Conservation (phyloP, 768 basidiomycete genomes). For the Gymnopilus dilepis region DNA sequence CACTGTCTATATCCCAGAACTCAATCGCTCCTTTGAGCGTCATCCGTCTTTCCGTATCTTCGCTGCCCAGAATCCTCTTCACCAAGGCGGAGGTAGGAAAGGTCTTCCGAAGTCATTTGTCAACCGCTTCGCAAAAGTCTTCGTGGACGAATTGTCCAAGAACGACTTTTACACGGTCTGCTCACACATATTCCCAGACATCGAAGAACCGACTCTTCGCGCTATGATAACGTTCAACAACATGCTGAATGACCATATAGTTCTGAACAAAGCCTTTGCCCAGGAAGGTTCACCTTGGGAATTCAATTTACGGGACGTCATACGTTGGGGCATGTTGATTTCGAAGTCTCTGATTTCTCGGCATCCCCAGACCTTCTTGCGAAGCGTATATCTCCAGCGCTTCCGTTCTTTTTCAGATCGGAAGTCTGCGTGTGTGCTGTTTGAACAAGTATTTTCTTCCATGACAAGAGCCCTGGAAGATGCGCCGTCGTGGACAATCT, state of each 20-base stretch:
- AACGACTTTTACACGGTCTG: constrained; percentile 83
- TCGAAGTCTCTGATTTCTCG: constrained; percentile 32
- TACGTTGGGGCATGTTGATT: constrained; percentile 81
- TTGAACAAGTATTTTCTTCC: constrained; percentile 54
- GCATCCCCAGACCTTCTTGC: constrained; percentile 69
- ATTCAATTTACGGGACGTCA: constrained; percentile 94
- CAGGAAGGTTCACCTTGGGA: constrained; percentile 93
- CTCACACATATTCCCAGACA: constrained; percentile 68
- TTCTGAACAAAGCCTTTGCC: constrained; percentile 68
- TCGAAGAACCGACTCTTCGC: constrained; percentile 57
- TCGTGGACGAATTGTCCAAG: constrained; percentile 82
- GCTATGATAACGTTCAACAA: constrained; percentile 87
- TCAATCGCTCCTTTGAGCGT: constrained; percentile 84
- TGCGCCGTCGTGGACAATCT: constrained; percentile 46
- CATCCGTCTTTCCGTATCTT: constrained; percentile 98
- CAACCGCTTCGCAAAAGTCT: constrained; percentile 98
- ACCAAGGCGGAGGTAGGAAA: constrained; percentile 96
- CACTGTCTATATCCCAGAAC: constrained; percentile 92
- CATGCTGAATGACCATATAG: constrained; percentile 69
- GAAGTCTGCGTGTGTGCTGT: constrained; percentile 51
- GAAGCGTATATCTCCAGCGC: constrained; percentile 81
- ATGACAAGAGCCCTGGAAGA: constrained; percentile 27
- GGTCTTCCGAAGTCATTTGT: constrained; percentile 97
- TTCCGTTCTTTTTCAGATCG: constrained; percentile 83
- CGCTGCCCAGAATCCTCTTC: constrained; percentile 95